Evolutionary conservation across 352 stramenopile species (phyloP).

Genomic region (Blastocystis sp.): DNA sequence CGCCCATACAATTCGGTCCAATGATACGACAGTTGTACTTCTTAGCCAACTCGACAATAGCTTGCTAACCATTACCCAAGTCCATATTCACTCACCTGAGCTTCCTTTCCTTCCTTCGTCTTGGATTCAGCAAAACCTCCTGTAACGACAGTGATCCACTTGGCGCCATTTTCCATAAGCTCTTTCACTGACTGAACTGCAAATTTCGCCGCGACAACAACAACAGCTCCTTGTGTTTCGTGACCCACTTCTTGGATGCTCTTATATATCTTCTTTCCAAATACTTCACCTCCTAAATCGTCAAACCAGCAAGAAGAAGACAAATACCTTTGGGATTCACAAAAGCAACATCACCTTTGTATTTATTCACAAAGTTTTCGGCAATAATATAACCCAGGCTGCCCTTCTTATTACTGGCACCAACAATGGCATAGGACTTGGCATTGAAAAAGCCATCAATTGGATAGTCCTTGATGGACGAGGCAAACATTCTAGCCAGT

Average conservation of each 20-base stretch:
- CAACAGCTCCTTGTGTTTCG: background rate
- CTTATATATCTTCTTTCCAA: slow-evolving; percentile 40
- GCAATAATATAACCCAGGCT: slow-evolving; percentile 46
- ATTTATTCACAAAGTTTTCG: slow-evolving; percentile 45
- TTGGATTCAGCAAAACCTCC: slow-evolving; percentile 37
- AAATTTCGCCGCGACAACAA: slow-evolving; percentile 44
- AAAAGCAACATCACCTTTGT: slow-evolving; percentile 41
- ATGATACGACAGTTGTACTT: slow-evolving; percentile 44
- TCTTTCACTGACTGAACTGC: slow-evolving; percentile 41
- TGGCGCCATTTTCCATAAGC: slow-evolving; percentile 26
- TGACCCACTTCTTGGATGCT: background rate
- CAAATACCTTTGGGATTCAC: slow-evolving; percentile 45
- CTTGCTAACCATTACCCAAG: background rate
- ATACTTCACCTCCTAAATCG: slow-evolving; percentile 13
- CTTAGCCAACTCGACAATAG: slow-evolving; percentile 13
- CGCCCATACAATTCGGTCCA: slow-evolving; percentile 52
- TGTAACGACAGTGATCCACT: slow-evolving; percentile 31
- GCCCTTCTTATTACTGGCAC: slow-evolving; percentile 34
- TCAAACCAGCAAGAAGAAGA: background rate
- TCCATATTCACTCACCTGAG: background rate
- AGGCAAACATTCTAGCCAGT: background rate
- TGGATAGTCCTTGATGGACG: slow-evolving; percentile 16
- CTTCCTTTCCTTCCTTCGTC: slow-evolving; percentile 29
- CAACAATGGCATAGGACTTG: slow-evolving; percentile 58
- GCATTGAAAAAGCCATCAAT: slow-evolving; percentile 57